Evolutionary conservation across 768 basidiomycete genomes (phyloP).

Genomic region (Tricholoma hemisulphureum): DNA sequence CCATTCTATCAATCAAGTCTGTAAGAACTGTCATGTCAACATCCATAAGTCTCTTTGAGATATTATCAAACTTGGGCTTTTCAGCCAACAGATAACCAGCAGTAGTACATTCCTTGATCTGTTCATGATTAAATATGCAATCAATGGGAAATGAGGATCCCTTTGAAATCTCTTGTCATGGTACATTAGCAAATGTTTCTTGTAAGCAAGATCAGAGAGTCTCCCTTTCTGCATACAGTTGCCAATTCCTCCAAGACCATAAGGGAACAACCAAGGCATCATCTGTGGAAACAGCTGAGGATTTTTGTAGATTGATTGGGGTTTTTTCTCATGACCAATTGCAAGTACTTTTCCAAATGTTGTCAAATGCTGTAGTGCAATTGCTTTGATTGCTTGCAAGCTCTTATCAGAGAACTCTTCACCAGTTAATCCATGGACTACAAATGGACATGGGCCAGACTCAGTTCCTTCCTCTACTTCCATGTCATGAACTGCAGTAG

Average conservation of each 20-base stretch:
- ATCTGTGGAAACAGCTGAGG: slow-evolving; percentile 37
- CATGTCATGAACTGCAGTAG: slow-evolving; percentile 24
- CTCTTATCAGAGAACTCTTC: slow-evolving; percentile 21
- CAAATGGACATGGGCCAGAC: slow-evolving; percentile 34
- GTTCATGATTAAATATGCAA: slow-evolving; percentile 4
- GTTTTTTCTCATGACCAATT: slow-evolving; percentile 21
- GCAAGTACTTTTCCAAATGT: slow-evolving; percentile 22
- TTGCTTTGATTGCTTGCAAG: slow-evolving; percentile 13
- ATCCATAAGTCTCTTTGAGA: not conserved
- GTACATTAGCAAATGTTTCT: not conserved
- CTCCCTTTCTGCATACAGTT: not conserved
- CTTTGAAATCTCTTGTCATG: not conserved
- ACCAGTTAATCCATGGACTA: slow-evolving; percentile 36
- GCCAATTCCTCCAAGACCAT: slow-evolving; percentile 29
- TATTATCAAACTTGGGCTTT: not conserved
- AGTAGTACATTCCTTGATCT: slow-evolving; percentile 3
- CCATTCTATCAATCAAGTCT: not conserved
- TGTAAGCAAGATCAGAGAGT: no score
- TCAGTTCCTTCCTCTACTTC: slow-evolving; percentile 28
- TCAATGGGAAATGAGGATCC: no score
- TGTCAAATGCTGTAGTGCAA: slow-evolving; percentile 28
- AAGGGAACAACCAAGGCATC: slow-evolving; percentile 45
- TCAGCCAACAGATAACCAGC: not conserved
- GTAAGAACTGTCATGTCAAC: no score
- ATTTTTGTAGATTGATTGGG: slow-evolving; percentile 31